Conservation (phyloP, 257 asterid species). For the Galeopsis tetrahit region DNA sequence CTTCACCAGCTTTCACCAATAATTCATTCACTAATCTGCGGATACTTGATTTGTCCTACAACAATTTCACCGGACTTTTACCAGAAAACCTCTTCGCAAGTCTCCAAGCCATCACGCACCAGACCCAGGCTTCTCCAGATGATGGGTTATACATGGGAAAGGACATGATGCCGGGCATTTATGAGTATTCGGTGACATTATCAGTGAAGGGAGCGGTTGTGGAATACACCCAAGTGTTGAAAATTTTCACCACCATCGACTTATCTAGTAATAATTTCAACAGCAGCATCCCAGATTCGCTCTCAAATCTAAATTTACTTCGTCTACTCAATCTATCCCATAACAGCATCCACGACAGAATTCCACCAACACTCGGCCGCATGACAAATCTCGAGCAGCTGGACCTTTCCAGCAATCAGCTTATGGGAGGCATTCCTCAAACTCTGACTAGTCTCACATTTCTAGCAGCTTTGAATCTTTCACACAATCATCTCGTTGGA, state of each 20-base stretch:
- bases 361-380: conserved; percentile 6
- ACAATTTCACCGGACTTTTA: conserved; percentile 17
- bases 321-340: conserved; percentile 4
- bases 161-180: too few species aligned
- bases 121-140: too few species aligned
- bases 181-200: not conserved
- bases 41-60: conserved; percentile 18
- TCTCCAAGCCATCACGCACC: not conserved
- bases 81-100: not conserved
- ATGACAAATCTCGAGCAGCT: not conserved
- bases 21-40: not conserved
- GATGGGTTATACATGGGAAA: not conserved
- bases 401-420: conserved; percentile 8
- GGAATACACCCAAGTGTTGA: conserved; percentile 5
- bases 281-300: not conserved
- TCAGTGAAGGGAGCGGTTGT: not conserved
- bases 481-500: conserved; percentile 7
- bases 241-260: conserved; percentile 18
- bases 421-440: not conserved
- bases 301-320: not conserved
- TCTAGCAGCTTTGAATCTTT: not conserved
- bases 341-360: not conserved
- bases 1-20: too few species aligned
- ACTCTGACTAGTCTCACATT: conserved; percentile 5
- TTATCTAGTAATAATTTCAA: not conserved